These are phyloP conservation scores for Pseudonitzschia delicatissima DNA, from an alignment of 108 stramenopile genomes.

Conservation along the genomic window DNA sequence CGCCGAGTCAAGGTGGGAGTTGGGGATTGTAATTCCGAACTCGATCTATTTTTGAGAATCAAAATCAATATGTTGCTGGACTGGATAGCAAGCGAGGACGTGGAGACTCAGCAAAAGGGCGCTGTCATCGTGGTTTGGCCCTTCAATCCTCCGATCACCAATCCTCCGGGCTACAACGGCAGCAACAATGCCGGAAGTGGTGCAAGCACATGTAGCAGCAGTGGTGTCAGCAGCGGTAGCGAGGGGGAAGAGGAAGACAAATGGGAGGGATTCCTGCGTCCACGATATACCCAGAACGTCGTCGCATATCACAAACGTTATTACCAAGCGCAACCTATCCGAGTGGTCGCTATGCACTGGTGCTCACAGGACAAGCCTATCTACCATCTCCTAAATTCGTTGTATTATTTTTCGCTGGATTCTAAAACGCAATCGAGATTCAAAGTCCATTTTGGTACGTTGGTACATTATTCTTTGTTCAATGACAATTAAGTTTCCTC, in stretches of 20 bases:
- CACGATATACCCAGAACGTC: no score
- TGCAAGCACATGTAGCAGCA: neutral
- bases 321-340: no score
- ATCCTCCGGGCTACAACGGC: no score
- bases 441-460: slow-evolving; percentile 2
- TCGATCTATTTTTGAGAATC: neutral
- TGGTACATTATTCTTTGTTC: no score
- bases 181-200: neutral
- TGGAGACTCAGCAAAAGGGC: neutral
- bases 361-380: neutral
- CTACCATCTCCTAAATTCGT: neutral
- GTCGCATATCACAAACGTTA: no score
- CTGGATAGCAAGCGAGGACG: neutral
- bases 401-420: slow-evolving; percentile 1
- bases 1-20: no score
- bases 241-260: neutral
- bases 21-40: neutral
- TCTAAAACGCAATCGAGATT: neutral
- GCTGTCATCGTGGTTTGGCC: neutral
- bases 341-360: neutral
- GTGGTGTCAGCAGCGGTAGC: neutral
- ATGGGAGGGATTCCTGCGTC: neutral
- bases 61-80: neutral
- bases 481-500: no score
- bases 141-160: no score